These are phyloP conservation scores for Fusarium sambucinum DNA, from an alignment of 2,329 filamentous ascomycete species.

Conservation along the genomic window DNA sequence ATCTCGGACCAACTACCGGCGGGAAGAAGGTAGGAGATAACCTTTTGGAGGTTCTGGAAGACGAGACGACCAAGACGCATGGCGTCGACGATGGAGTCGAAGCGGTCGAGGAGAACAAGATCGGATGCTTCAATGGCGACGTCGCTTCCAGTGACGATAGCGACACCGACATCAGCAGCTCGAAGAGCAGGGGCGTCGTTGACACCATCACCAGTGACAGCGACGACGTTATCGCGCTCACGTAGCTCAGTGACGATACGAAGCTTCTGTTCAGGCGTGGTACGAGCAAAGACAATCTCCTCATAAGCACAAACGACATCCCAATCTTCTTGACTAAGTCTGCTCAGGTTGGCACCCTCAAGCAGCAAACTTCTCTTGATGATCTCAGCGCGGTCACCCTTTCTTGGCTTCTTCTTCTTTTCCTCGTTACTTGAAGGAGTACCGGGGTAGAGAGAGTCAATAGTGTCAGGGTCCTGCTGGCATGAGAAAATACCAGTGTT, in stretches of 20 bases:
- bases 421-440: slow-evolving; percentile 10
- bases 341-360: slow-evolving; percentile 70
- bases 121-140: slow-evolving; percentile 74
- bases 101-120: slow-evolving; percentile 76
- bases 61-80: slow-evolving; percentile 61
- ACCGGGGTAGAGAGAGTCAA: slow-evolving; percentile 38
- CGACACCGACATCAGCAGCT: slow-evolving; percentile 76
- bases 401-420: slow-evolving; percentile 25
- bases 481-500: slow-evolving; percentile 73
- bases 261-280: slow-evolving; percentile 77
- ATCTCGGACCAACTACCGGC: slow-evolving; percentile 68
- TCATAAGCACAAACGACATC: slow-evolving; percentile 61
- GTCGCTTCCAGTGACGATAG: slow-evolving; percentile 72
- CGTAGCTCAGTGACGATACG: slow-evolving; percentile 78
- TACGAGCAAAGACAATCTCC: slow-evolving; percentile 76
- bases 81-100: slow-evolving; percentile 76
- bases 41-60: slow-evolving; percentile 58
- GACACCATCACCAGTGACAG: slow-evolving; percentile 80
- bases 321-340: slow-evolving; percentile 63
- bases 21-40: slow-evolving; percentile 61
- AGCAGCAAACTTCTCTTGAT: slow-evolving; percentile 48
- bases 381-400: slow-evolving; percentile 24
- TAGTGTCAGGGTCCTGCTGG: slow-evolving; percentile 58
- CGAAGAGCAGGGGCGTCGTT: slow-evolving; percentile 76
- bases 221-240: slow-evolving; percentile 68